Base-by-base conservation (phyloP, 257 asterid genomes). In the Solanum rostratum region DNA sequence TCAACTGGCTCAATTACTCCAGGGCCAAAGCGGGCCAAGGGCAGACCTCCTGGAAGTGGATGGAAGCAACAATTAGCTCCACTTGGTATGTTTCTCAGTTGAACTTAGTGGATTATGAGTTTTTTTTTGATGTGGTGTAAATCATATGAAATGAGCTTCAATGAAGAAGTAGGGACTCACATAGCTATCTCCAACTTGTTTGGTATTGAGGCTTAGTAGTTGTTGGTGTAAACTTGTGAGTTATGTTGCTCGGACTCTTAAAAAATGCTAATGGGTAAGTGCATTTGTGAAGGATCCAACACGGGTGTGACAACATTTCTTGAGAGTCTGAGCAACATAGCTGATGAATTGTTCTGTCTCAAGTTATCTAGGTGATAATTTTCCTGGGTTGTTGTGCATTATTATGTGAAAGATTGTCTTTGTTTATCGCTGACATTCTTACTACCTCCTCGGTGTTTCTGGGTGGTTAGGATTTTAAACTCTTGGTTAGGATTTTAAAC, bases 21-120 rank as follows among this genome's bases (percentile, higher is more conserved):
- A 0, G 92, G 93, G 3, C 93, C 93, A 4, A 94, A 88, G 70
- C 91, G 90, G 15, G 82, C 89, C 2, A 87, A 94, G 83, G 99
- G 99, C 6, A 88, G 99, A 46, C 99, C 99, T 6, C 98, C 96
- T 3, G 99, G 99, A 81, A 91, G 89, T 71, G 98, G 99, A 20
- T 93, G 99, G 98, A 97, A 94, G 90, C 99, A 97, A 92, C 88
- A 94, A 87, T 93, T 97, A 60, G 98, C 99, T 66, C 95, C 97
- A 53, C 97, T 97, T 85, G 99, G 99, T 95, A 86, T 82, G 86
- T 24, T 83, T 63, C 76, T 83, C 74, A 5, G 27, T 69, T 59
- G 70, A 10, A 45, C n/a, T 85, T 50, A 7, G 60, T 86, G 7
- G 82, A 37, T 41, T 43, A 39, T 79, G 62, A n/a, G 6, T 2